These are phyloP conservation scores for Botrytis sinoallii DNA, from an alignment of 2,329 filamentous ascomycete species.

Conservation along the genomic window DNA sequence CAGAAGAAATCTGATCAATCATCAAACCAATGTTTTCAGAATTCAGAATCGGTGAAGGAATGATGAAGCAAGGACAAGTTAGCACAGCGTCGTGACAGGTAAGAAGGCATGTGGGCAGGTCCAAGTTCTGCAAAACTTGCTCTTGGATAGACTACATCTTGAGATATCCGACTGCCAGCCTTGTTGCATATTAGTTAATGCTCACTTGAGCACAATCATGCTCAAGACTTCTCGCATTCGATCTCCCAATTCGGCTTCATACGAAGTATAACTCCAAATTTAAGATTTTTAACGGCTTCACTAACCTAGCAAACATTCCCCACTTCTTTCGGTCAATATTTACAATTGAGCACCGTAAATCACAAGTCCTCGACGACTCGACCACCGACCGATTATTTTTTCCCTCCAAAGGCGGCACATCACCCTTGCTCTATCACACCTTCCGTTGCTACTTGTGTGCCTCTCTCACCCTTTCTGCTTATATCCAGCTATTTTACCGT, in stretches of 20 bases:
- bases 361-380: background rate
- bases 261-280: background rate
- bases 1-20: conserved; percentile 15
- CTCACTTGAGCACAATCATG: background rate
- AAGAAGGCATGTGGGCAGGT: background rate
- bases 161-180: background rate
- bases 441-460: background rate
- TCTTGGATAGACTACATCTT: background rate
- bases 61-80: background rate
- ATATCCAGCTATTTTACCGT: background rate
- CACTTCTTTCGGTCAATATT: background rate
- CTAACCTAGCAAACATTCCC: background rate
- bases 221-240: background rate
- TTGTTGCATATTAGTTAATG: background rate
- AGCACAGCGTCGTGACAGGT: background rate
- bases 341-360: background rate
- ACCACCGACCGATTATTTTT: background rate
- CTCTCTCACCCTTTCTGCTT: background rate
- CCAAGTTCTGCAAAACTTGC: background rate
- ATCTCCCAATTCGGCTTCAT: background rate
- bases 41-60: background rate
- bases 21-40: background rate
- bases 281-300: background rate
- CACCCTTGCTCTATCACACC: conserved; percentile 2
- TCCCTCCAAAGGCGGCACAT: background rate